These are phyloP conservation scores for Termitomyces eurrhizus DNA, from an alignment of 768 basidiomycete genomes.

Conservation along the genomic window DNA sequence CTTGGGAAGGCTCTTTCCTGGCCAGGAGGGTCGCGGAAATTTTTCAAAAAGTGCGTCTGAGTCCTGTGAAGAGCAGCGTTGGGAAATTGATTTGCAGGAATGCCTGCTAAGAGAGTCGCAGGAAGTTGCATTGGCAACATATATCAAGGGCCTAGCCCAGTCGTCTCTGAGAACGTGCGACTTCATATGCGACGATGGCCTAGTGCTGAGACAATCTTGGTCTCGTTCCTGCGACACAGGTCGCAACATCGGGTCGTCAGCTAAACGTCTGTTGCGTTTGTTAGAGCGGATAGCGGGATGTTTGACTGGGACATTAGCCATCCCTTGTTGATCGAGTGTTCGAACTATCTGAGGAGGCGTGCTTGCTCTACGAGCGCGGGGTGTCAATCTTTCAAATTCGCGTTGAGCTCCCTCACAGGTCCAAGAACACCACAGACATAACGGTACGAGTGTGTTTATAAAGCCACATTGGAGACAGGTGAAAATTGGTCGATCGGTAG, in stretches of 20 bases:
- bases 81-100: neutral
- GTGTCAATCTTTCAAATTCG: constrained; percentile 34
- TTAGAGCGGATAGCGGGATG: neutral
- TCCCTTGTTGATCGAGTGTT: constrained; percentile 4
- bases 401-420: constrained; percentile 36
- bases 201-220: neutral
- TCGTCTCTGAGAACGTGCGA: neutral
- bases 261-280: neutral
- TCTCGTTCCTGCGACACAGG: neutral
- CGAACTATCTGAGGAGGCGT: constrained; percentile 22
- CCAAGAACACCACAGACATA: constrained; percentile 52
- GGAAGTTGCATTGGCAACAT: constrained; percentile 16
- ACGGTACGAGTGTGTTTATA: constrained; percentile 41
- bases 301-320: neutral
- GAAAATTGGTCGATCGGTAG: constrained; percentile 36
- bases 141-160: neutral
- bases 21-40: constrained; percentile 5
- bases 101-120: neutral
- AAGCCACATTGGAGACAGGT: constrained; percentile 45
- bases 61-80: constrained; percentile 1
- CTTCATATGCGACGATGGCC: neutral
- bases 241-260: neutral
- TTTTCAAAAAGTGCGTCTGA: neutral
- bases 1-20: constrained; percentile 6
- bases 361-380: constrained; percentile 32